Percentiles rank a stretch among this genome's conserved stretches.
Conservation (phyloP, 108 stramenopile species). For the Skeletonema potamos region DNA sequence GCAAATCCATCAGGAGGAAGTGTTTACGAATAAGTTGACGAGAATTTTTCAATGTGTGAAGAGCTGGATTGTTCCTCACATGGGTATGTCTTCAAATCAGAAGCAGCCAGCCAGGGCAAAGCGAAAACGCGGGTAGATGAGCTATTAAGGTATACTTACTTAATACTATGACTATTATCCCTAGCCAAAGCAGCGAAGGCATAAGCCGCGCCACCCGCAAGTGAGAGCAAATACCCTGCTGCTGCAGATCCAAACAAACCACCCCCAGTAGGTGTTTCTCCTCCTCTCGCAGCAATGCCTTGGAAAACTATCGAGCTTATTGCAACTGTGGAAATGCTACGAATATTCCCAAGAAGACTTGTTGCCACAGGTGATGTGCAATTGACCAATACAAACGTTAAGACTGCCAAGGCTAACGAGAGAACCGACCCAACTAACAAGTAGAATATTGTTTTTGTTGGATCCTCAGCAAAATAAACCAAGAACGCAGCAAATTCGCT, state of each 20-base stretch:
- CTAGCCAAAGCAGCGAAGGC: slow-evolving; percentile 9
- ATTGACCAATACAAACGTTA: slow-evolving; percentile 28
- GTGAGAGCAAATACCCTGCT: slow-evolving; percentile 12
- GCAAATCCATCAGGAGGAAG: neutral
- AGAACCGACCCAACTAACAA: slow-evolving; percentile 13
- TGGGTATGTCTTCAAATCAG: neutral
- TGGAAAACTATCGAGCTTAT: slow-evolving; percentile 24
- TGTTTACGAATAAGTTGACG: neutral
- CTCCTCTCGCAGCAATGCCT: neutral
- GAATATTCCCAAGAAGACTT: slow-evolving; percentile 26
- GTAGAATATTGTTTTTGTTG: slow-evolving; percentile 8
- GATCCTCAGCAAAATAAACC: slow-evolving; percentile 12
- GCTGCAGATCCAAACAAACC: slow-evolving; percentile 2
- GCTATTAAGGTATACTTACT: neutral
- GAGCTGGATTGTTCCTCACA: neutral
- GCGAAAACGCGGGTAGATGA: neutral
- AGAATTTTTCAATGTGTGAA: neutral
- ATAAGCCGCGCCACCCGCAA: slow-evolving; percentile 20
- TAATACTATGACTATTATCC: neutral
- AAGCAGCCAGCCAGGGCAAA: neutral
- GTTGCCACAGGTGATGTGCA: slow-evolving; percentile 33
- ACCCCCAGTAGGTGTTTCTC: neutral
- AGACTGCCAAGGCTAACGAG: slow-evolving; percentile 13
- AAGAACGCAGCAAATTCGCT: slow-evolving; percentile 14
- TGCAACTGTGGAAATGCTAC: slow-evolving; percentile 31